Evolutionary conservation across 805 yeast genomes (phyloP).

Genomic region (Metschnikowia corniflorae): DNA sequence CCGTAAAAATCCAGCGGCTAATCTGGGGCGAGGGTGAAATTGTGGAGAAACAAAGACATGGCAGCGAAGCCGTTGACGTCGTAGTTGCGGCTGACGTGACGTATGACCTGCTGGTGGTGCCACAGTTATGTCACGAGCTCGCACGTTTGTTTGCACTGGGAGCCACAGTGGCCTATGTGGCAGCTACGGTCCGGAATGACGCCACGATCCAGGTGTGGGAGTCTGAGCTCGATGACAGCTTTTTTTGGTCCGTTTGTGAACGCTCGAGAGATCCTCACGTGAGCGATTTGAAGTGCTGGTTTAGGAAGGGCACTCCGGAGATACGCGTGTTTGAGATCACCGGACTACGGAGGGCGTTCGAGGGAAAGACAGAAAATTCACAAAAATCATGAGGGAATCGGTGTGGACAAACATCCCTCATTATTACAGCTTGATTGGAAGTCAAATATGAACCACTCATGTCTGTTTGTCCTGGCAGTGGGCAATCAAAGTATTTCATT

Average conservation of each 20-base stretch:
- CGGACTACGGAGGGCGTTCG: no score
- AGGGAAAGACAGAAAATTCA: no score
- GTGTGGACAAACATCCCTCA: no score
- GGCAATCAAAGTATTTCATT: no score
- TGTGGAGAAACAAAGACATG: neutral
- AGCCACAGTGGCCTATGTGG: conserved; percentile 42
- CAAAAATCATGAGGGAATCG: no score
- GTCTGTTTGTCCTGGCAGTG: no score
- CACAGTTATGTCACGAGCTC: conserved; percentile 50
- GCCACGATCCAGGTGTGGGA: conserved; percentile 36
- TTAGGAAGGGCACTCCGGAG: conserved; percentile 18
- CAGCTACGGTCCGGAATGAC: conserved; percentile 72
- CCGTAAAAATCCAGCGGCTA: conserved; percentile 30
- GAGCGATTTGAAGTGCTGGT: conserved; percentile 11
- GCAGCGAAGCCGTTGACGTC: conserved; percentile 33
- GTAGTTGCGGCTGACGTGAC: conserved; percentile 87
- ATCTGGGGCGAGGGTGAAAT: conserved; percentile 51
- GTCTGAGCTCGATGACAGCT: conserved; percentile 5
- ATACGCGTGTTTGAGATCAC: conserved; percentile 14
- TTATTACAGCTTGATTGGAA: no score
- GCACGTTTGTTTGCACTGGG: conserved; percentile 30
- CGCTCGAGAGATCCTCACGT: conserved; percentile 9
- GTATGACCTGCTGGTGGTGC: conserved; percentile 63
- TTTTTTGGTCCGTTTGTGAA: conserved; percentile 12
- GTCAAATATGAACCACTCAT: no score